These are phyloP conservation scores for Oehlia diaphana DNA, from an alignment of 192 early-diverging fungal genomes.

Conservation along the genomic window DNA sequence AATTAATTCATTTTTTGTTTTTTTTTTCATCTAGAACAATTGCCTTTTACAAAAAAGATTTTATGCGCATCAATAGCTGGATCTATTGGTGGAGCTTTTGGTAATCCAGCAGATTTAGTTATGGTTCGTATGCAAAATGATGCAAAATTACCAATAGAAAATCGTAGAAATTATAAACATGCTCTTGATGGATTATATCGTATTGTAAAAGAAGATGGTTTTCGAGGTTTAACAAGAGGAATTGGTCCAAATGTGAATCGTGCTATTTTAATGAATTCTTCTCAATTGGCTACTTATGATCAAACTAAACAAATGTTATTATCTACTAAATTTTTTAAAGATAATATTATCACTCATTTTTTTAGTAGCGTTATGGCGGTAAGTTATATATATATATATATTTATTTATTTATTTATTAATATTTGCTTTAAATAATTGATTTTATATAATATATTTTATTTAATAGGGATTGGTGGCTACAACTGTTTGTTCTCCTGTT, in stretches of 20 bases:
- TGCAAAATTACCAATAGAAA: slow-evolving; percentile 59
- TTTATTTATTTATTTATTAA: neutral
- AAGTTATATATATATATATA: slow-evolving; percentile 29
- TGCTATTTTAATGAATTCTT: slow-evolving; percentile 82
- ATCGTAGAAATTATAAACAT: slow-evolving; percentile 73
- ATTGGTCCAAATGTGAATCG: slow-evolving; percentile 87
- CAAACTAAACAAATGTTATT: slow-evolving; percentile 73
- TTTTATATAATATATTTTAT: no score
- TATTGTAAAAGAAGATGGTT: slow-evolving; percentile 79
- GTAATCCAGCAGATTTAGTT: slow-evolving; percentile 80
- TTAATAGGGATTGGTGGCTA: slow-evolving; percentile 66
- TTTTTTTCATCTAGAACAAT: slow-evolving; percentile 33
- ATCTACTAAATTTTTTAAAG: slow-evolving; percentile 54
- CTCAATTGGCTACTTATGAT: slow-evolving; percentile 77
- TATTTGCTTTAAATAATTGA: slow-evolving; percentile 1
- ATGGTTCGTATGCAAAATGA: slow-evolving; percentile 84
- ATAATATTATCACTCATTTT: slow-evolving; percentile 69
- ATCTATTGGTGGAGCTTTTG: slow-evolving; percentile 63
- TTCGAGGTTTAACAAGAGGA: slow-evolving; percentile 80
- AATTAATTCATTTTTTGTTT: neutral
- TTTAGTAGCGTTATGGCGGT: slow-evolving; percentile 70
- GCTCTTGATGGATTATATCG: slow-evolving; percentile 72
- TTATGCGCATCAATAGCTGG: slow-evolving; percentile 48
- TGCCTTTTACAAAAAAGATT: slow-evolving; percentile 45
- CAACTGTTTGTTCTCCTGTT: slow-evolving; percentile 73